Evolutionary conservation across 805 yeast species (phyloP).

Genomic region (Metschnikowia similis): DNA sequence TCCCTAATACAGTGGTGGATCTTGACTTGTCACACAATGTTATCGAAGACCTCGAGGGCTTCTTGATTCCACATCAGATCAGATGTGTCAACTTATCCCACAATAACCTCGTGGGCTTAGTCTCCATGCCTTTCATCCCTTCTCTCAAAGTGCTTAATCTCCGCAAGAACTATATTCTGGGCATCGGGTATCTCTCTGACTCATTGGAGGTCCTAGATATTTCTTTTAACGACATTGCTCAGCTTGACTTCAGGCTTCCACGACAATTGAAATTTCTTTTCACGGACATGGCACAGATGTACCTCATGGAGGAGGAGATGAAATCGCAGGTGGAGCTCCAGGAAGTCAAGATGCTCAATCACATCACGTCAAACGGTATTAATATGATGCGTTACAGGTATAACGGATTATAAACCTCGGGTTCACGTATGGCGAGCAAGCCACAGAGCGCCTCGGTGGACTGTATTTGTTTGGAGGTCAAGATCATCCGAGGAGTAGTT

Average conservation of each 20-base stretch:
- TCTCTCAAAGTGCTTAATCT: slow-evolving; percentile 5
- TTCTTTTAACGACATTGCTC: slow-evolving; percentile 6
- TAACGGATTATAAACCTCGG: neutral
- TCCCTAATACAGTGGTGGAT: slow-evolving; percentile 4
- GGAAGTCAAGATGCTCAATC: slow-evolving; percentile 3
- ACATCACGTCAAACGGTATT: slow-evolving; percentile 3
- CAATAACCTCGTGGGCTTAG: slow-evolving; percentile 2
- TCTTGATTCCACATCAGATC: slow-evolving; percentile 1
- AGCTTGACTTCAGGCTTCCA: slow-evolving; percentile 1
- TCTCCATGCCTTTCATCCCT: slow-evolving; percentile 1
- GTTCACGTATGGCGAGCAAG: slow-evolving; percentile 7
- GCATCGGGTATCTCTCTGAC: slow-evolving; percentile 1
- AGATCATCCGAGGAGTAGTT: neutral
- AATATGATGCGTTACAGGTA: slow-evolving; percentile 1
- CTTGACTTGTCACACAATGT: slow-evolving; percentile 3
- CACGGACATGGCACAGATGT: slow-evolving; percentile 6
- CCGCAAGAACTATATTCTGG: slow-evolving; percentile 4
- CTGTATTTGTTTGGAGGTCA: neutral
- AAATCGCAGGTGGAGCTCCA: neutral
- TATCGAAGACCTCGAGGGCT: neutral
- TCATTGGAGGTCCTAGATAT: slow-evolving; percentile 6
- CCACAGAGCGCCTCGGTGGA: slow-evolving; percentile 9
- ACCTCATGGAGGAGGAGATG: slow-evolving; percentile 5
- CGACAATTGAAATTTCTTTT: neutral
- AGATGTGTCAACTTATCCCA: slow-evolving; percentile 5